phyloP scores from a whole-genome alignment of 1,284 basidiomycete genomes.

The Naganishia sp. region DNA sequence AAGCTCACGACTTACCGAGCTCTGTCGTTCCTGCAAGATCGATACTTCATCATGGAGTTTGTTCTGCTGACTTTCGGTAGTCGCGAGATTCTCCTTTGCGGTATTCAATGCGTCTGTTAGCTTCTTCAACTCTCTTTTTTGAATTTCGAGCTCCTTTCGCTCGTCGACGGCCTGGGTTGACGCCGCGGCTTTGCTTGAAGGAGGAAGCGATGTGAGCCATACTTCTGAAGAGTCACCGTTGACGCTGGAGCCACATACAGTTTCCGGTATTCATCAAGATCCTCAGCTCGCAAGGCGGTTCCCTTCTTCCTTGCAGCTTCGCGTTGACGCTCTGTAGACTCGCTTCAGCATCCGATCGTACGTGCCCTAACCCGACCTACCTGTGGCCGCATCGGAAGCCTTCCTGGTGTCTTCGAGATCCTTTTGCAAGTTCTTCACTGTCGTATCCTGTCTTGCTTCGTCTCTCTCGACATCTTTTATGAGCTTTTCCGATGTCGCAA shows the following conservation, averaged over 20 bases:
- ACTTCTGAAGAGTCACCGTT: not conserved
- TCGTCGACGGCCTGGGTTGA: constrained; percentile 79
- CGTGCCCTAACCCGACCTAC: constrained; percentile 52
- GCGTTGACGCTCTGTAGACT: constrained; percentile 68
- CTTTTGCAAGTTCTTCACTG: constrained; percentile 62
- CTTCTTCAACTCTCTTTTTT: constrained; percentile 81
- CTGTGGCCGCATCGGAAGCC: constrained; percentile 75
- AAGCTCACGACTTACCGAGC: constrained; percentile 57
- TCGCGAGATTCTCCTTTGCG: constrained; percentile 63
- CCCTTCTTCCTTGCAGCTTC: constrained; percentile 69
- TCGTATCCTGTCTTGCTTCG: constrained; percentile 65
- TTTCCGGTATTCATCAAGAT: constrained; percentile 81
- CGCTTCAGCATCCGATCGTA: constrained; percentile 11
- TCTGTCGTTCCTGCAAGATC: constrained; percentile 61
- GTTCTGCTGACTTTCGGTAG: constrained; percentile 63
- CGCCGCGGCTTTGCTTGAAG: constrained; percentile 69
- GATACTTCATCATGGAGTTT: constrained; percentile 66
- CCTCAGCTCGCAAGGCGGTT: constrained; percentile 76
- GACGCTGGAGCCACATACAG: constrained; percentile 60
- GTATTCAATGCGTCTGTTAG: constrained; percentile 63
- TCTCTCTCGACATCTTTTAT: constrained; percentile 70
- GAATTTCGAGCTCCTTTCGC: constrained; percentile 78
- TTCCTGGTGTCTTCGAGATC: constrained; percentile 70
- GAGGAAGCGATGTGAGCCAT: constrained; percentile 7
- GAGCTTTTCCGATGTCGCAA: constrained; percentile 67